Conservation (phyloP, 1,139 yeast species). For the Geotrichum klebahnii region DNA sequence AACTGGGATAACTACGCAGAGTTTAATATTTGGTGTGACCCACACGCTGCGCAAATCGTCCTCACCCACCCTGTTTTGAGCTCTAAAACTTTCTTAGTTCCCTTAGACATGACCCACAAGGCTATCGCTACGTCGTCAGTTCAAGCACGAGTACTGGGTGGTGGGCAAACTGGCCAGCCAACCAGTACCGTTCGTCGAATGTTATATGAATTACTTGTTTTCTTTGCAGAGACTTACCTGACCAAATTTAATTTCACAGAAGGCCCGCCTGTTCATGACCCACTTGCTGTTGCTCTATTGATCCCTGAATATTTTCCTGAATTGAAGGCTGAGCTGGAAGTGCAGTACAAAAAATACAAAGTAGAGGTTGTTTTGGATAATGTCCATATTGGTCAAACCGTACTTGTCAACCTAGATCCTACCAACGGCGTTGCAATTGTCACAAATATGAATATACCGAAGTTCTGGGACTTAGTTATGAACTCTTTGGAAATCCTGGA, state of each 20-base stretch:
- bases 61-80: conserved; percentile 46
- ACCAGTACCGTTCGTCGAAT: conserved; percentile 44
- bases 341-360: conserved; percentile 37
- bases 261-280: conserved; percentile 85
- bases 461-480: conserved; percentile 53
- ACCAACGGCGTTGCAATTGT: conserved; percentile 47
- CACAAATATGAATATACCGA: conserved; percentile 43
- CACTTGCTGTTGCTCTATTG: conserved; percentile 62
- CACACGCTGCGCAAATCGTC: conserved; percentile 63
- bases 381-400: conserved; percentile 30
- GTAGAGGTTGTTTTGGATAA: conserved; percentile 41
- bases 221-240: conserved; percentile 50
- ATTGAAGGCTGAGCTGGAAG: conserved; percentile 30
- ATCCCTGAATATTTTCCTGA: conserved; percentile 45
- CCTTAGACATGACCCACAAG: conserved; percentile 68
- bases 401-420: conserved; percentile 34
- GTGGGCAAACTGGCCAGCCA: conserved; percentile 2
- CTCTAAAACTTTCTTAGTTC: conserved; percentile 53
- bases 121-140: conserved; percentile 55
- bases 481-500: conserved; percentile 42
- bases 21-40: conserved; percentile 73
- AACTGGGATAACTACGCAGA: conserved; percentile 62
- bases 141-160: conserved; percentile 31
- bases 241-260: conserved; percentile 40
- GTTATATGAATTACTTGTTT: conserved; percentile 55